phyloP scores from a whole-genome alignment of 306 rosid genomes.

The Carpinus fangiana region DNA sequence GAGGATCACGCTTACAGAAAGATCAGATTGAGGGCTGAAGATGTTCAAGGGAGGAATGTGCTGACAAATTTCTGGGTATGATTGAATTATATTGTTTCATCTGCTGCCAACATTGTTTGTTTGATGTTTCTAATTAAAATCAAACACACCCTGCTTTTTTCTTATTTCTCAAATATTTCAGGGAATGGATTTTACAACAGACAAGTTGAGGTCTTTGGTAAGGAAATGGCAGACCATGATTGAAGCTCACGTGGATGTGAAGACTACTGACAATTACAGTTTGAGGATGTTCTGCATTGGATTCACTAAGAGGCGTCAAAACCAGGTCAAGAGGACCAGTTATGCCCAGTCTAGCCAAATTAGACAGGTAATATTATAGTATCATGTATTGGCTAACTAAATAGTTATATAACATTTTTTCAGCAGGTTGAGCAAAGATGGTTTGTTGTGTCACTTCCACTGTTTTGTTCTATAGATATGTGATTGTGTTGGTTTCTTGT shows the following conservation, averaged over 20 bases:
- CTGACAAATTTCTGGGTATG: constrained; percentile 93
- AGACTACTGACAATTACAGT: constrained; percentile 79
- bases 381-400: background rate
- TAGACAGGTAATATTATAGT: constrained; percentile 53
- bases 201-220: constrained; percentile 88
- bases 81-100: background rate
- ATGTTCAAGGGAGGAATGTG: constrained; percentile 86
- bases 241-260: constrained; percentile 92
- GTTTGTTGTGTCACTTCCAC: background rate
- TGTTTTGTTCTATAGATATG: background rate
- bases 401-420: background rate
- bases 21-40: constrained; percentile 94
- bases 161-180: constrained; percentile 11
- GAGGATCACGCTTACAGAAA: constrained; percentile 96
- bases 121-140: background rate
- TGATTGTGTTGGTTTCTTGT: background rate
- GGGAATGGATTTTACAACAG: constrained; percentile 93
- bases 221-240: constrained; percentile 88
- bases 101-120: background rate
- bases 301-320: constrained; percentile 72
- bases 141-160: background rate
- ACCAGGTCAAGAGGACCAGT: constrained; percentile 93
- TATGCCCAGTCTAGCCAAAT: constrained; percentile 93
- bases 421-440: background rate
- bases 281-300: constrained; percentile 96